Conservation (phyloP, 306 rosid genomes). For the Parietaria judaica region DNA sequence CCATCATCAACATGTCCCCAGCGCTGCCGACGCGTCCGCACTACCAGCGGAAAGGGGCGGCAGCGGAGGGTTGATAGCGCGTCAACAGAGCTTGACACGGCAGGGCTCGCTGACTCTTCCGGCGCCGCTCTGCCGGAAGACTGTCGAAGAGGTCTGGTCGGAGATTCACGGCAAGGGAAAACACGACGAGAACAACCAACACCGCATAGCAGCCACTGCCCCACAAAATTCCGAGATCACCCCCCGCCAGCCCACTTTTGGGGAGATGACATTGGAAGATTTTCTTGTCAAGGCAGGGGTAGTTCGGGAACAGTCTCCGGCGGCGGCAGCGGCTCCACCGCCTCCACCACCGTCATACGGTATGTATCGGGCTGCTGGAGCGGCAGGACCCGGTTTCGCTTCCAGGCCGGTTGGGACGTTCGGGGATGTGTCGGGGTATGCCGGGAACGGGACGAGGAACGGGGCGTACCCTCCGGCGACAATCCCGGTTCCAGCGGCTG, state of each 20-base stretch:
- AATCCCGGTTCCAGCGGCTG: constrained; percentile 7
- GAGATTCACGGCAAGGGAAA: constrained; percentile 49
- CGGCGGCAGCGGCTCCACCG: neutral
- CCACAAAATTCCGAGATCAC: constrained; percentile 38
- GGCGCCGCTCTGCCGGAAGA: constrained; percentile 61
- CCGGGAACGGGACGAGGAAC: constrained; percentile 41
- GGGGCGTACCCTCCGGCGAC: constrained; percentile 21
- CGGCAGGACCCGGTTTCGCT: constrained; percentile 30
- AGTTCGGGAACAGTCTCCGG: constrained; percentile 39
- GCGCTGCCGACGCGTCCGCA: neutral
- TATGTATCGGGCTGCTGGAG: constrained; percentile 26
- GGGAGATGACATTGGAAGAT: constrained; percentile 93
- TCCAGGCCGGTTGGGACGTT: constrained; percentile 22
- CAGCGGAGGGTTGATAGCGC: constrained; percentile 25
- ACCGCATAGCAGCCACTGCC: constrained; percentile 13
- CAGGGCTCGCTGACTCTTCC: constrained; percentile 80
- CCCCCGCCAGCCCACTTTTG: constrained; percentile 72
- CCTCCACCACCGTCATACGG: constrained; percentile 31
- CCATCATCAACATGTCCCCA: neutral
- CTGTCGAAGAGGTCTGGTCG: constrained; percentile 94
- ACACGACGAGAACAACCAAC: constrained; percentile 10
- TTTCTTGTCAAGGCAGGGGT: constrained; percentile 85
- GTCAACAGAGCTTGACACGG: constrained; percentile 50
- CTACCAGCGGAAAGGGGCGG: neutral
- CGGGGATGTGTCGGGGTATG: constrained; percentile 44